Conservation (phyloP, 139 green algal genomes). For the Tetradesmus obliquus region DNA sequence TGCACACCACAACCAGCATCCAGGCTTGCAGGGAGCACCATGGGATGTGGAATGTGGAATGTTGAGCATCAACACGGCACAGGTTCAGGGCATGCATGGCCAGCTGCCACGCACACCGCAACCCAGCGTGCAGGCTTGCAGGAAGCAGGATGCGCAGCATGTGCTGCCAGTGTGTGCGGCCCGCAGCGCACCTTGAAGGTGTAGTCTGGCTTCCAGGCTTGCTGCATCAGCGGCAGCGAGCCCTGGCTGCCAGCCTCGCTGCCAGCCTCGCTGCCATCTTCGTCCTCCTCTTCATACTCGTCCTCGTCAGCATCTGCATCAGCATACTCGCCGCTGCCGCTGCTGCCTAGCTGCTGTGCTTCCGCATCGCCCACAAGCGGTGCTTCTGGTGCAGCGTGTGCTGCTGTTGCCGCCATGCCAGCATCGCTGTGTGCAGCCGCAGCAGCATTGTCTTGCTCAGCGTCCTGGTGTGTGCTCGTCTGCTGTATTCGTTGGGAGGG, state of each 20-base stretch:
- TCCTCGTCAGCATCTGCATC: conserved; percentile 10
- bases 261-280: not conserved
- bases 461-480: not conserved
- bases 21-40: too few relatives aligned
- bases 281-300: not conserved
- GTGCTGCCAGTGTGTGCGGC: not conserved
- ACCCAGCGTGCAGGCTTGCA: too few relatives aligned
- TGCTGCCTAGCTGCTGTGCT: not conserved
- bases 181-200: conserved; percentile 29
- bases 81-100: not conserved
- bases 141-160: too few relatives aligned
- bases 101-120: not conserved
- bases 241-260: not conserved
- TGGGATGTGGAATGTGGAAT: too few relatives aligned
- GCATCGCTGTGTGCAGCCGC: not conserved
- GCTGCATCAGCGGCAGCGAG: conserved; percentile 27
- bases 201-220: conserved; percentile 21
- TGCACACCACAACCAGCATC: not conserved
- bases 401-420: not conserved
- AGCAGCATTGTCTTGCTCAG: not conserved
- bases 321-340: not conserved
- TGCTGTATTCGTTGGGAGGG: not conserved
- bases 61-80: not conserved
- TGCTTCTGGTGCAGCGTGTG: not conserved
- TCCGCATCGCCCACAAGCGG: not conserved